phyloP scores from a whole-genome alignment of 306 rosid species.

The Castanea mollissima region DNA sequence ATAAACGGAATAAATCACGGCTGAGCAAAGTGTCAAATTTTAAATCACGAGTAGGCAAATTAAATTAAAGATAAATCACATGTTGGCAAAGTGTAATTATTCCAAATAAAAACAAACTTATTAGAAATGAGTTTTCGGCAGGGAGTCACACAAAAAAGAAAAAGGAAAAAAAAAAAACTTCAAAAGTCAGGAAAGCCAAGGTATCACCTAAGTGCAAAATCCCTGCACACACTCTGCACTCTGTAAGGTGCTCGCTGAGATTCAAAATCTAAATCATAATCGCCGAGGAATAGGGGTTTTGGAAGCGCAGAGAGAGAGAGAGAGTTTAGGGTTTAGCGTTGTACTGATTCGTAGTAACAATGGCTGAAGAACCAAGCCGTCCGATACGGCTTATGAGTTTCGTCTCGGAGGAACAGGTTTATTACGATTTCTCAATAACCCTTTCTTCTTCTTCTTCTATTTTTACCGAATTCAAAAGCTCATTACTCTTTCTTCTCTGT shows the following conservation, averaged over 20 bases:
- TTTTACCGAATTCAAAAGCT: neutral
- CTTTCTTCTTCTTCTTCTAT: neutral
- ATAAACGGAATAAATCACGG: too few species aligned
- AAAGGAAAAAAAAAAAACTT: too few species aligned
- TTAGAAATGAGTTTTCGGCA: too few species aligned
- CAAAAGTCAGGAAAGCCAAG: too few species aligned
- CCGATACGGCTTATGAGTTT: slow-evolving; percentile 75
- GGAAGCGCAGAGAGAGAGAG: neutral
- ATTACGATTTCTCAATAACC: slow-evolving; percentile 3
- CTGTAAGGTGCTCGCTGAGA: neutral
- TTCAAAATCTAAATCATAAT: neutral
- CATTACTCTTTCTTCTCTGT: neutral
- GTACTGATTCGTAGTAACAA: slow-evolving; percentile 11
- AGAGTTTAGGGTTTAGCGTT: neutral
- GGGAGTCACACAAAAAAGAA: too few species aligned
- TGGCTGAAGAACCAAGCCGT: slow-evolving; percentile 66
- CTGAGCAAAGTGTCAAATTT: too few species aligned
- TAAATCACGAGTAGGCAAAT: too few species aligned
- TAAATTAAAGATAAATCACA: too few species aligned
- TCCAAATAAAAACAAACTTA: too few species aligned
- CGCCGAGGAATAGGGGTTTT: neutral
- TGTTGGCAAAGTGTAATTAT: too few species aligned
- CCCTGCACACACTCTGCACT: too few species aligned
- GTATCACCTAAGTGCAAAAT: too few species aligned
- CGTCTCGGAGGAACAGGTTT: slow-evolving; percentile 86